Conservation (phyloP, 129 eudicot genomes). For the Flaveria linearis region DNA sequence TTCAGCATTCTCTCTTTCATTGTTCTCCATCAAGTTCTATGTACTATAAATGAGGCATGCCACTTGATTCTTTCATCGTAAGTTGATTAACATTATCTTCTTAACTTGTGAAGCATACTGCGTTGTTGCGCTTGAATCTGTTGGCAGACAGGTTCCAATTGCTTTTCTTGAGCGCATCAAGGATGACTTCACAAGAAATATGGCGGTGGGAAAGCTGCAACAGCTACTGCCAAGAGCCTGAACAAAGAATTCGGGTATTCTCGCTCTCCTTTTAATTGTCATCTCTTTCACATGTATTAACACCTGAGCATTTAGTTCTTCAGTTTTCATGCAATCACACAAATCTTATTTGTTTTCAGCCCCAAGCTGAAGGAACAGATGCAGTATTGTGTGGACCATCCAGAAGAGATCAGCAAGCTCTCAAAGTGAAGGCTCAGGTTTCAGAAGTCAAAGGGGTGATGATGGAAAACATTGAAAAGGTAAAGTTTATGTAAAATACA, state of each 20-base stretch:
- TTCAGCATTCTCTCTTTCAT: background rate
- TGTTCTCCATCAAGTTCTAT: background rate
- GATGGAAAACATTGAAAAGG: conserved; percentile 82
- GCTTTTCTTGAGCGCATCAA: conserved; percentile 68
- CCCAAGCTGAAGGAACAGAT: conserved; percentile 36
- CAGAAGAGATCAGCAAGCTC: conserved; percentile 80
- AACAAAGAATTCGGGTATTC: conserved; percentile 73
- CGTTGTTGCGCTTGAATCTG: conserved; percentile 73
- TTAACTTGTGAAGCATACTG: conserved; percentile 57
- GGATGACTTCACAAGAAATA: conserved; percentile 69
- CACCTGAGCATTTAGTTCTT: background rate
- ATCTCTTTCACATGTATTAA: background rate
- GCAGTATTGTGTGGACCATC: conserved; percentile 33
- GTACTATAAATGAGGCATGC: background rate
- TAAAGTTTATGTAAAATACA: background rate
- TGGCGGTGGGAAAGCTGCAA: conserved; percentile 74
- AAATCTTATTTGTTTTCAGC: conserved; percentile 34
- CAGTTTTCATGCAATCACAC: conserved; percentile 2
- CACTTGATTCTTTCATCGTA: background rate
- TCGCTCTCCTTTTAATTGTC: background rate
- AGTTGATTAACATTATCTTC: background rate
- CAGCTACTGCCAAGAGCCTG: conserved; percentile 53
- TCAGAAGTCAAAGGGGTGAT: conserved; percentile 88
- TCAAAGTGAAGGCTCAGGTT: conserved; percentile 92
- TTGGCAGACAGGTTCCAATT: conserved; percentile 68